Evolutionary conservation across 495 filamentous ascomycete species (phyloP), one percentile per base, ranked within the genome.

Genomic region (Xylaria castorea): DNA sequence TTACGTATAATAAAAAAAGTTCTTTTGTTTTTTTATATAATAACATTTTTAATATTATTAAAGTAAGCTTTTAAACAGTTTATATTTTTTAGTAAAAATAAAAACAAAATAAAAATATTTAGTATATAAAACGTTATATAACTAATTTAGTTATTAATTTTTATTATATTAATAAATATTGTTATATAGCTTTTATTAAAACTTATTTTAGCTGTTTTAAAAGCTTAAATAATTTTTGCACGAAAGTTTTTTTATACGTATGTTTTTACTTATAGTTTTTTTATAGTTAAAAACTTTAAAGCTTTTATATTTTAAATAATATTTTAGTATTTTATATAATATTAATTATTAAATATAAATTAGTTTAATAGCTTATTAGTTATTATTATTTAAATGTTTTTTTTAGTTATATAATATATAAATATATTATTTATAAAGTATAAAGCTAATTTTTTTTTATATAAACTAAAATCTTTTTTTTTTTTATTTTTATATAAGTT

Each of bases 351-450:
- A 32, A 57, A 5, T 57, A 57, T 16, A 16, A 57, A 57, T 51
- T 51, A 55, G 22, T 55, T 55, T 27, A 55, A 55, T 1, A 30
- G 12, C 4, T 55, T 1, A 30, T 55, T 55, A 30, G 11, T 25
- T 11, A 55, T 55, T 55, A 55, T 30, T 55, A 30, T 27, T 55
- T 55, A 55, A 55, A 55, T 55, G 11, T 55, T 55, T 30, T 55
- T 55, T 12, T 14, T 1, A 1, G 2, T 36, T 44, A 14, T 44
- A 44, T 44, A 44, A 44, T 44, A 14, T 14, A 55, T 16, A 60
- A 60, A 60, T 60, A n/a, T 38, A 18, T 60, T 60, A 60, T 60
- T 60, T 60, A 60, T 60, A 30, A 60, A n/a, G 36, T 60, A 34
- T 60, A 38, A 60, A 38, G 1, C 25, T 58, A 20, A 3, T 1